Evolutionary conservation across 257 asterid species (phyloP).

Genomic region (Prunella vulgaris): DNA sequence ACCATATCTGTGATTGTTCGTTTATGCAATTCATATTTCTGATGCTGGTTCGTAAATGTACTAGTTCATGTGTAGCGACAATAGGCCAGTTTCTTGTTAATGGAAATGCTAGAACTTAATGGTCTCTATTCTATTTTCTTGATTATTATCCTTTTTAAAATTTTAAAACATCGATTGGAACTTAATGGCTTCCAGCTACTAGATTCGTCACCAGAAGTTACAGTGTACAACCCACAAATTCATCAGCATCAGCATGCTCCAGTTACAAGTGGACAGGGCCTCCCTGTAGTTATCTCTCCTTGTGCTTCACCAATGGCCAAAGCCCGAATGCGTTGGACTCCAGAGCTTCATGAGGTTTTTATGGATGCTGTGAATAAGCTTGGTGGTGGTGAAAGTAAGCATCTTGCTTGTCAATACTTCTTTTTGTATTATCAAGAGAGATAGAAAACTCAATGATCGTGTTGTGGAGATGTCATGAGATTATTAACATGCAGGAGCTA

Average conservation of each 20-base stretch:
- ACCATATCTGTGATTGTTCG: too few species aligned
- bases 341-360: slow-evolving; percentile 81
- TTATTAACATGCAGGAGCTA: slow-evolving; percentile 42
- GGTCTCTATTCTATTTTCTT: background rate
- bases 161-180: background rate
- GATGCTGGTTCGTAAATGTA: background rate
- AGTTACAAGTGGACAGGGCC: slow-evolving; percentile 28
- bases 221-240: slow-evolving; percentile 27
- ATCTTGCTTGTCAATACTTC: slow-evolving; percentile 15
- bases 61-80: background rate
- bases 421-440: background rate
- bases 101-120: background rate
- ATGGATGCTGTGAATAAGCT: slow-evolving; percentile 73
- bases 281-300: slow-evolving; percentile 38
- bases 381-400: slow-evolving; percentile 84
- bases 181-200: slow-evolving; percentile 39
- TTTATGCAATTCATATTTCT: background rate
- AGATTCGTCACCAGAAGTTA: slow-evolving; percentile 34
- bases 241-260: slow-evolving; percentile 25
- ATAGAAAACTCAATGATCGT: background rate
- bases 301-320: slow-evolving; percentile 45
- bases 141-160: background rate
- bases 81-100: background rate
- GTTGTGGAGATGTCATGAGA: background rate
- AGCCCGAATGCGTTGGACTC: slow-evolving; percentile 96